Percentiles rank a stretch among this genome's conserved stretches.
Evolutionary conservation across 1,139 yeast species (phyloP).

Genomic region (Scheffersomyces stambukii): DNA sequence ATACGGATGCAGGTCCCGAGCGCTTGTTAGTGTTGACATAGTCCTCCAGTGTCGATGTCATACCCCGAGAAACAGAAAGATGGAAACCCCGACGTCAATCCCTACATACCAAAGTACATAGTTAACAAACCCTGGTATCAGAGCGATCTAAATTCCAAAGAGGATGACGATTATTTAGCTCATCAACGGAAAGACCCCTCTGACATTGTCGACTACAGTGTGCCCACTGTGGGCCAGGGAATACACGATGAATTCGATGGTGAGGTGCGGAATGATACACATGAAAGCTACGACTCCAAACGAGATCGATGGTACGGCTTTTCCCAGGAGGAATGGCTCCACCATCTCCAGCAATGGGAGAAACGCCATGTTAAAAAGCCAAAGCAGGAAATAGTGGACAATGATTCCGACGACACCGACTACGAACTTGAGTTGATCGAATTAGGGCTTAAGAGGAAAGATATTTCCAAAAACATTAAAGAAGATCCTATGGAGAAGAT

Average conservation of each 20-base stretch:
- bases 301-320: constrained; percentile 80
- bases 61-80: neutral
- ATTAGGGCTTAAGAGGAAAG: constrained; percentile 32
- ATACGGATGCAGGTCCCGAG: too few species aligned
- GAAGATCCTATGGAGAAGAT: constrained; percentile 35
- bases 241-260: constrained; percentile 26
- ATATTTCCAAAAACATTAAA: constrained; percentile 23
- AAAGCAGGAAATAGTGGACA: constrained; percentile 6
- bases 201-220: constrained; percentile 26
- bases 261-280: constrained; percentile 16
- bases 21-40: too few species aligned
- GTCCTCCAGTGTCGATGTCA: constrained; percentile 1
- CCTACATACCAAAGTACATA: constrained; percentile 29
- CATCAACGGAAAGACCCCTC: constrained; percentile 23
- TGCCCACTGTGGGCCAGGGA: constrained; percentile 30
- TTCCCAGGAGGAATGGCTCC: constrained; percentile 55
- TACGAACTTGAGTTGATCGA: constrained; percentile 48
- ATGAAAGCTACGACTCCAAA: constrained; percentile 58
- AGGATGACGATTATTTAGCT: constrained; percentile 15
- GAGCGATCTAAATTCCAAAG: constrained; percentile 3
- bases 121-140: constrained; percentile 29
- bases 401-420: constrained; percentile 43
- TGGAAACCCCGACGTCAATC: constrained; percentile 7
- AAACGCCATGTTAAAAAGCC: constrained; percentile 20
- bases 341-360: constrained; percentile 46